Evolutionary conservation across 2,329 filamentous ascomycete genomes (phyloP), one percentile per base, ranked within the genome.

Genomic region (Keithomyces neogunnii): DNA sequence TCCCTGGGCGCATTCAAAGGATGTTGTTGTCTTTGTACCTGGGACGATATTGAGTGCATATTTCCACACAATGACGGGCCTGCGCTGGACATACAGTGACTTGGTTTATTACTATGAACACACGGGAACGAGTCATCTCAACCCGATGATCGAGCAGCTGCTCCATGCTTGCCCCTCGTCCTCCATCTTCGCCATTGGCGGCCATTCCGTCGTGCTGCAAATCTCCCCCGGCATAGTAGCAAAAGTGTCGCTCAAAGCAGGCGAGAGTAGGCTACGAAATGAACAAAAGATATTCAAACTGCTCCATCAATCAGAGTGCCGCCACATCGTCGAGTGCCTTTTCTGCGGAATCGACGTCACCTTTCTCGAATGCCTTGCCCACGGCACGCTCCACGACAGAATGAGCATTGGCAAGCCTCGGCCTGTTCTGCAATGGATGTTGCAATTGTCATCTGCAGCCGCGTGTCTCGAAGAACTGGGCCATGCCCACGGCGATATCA

Each of bases 401-500:
- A 51, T 54, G 10, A 51, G 47, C 45, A 52, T 52, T 13, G 28
- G n/a, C 5, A 49, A 54, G 13, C 45, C 45, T 38, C 29, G 47
- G n/a, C 56, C 53, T 1, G 30, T 58, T 32, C 38, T 48, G 30
- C 49, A 46, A 33, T 57, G 53, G 53, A 57, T 58, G 51, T 45
- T 55, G 5, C 52, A 58, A 39, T 19, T 55, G 7, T 54, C 53
- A 36, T 47, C 40, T 44, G 53, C 53, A 29, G 51, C 45, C n/a
- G 54, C 53, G 3, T 55, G 45, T 10, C 28, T 58, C 2, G 58
- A 57, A 44, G 32, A 53, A 11, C 4, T 58, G 7, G 55, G 55
- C 5, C 54, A 56, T 45, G 47, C 52, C 30, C 56, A 58, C 42
- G 54, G 55, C 1, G 52, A 59, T 31, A 56, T 58, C 38, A 55